Evolutionary conservation across 768 basidiomycete species (phyloP), one percentile per base, ranked within the genome.

Genomic region (Auriculariales sp.): DNA sequence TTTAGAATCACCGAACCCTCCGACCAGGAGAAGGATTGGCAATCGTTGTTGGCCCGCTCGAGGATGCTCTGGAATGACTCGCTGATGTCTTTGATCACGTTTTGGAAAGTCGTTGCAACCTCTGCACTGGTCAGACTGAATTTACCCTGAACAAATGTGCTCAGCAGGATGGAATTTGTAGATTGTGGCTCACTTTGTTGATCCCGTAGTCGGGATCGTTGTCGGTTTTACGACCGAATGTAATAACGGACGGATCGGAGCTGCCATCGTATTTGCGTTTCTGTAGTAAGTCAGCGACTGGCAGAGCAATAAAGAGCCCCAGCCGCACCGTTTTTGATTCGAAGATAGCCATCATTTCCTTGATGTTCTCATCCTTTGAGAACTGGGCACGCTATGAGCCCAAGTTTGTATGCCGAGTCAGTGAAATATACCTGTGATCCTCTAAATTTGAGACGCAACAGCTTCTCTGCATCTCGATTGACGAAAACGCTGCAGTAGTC

Each of bases 271-370:
- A 48, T 32, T 32, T 30, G 5, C 47, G 27, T 22, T 48, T 48
- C n/a, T n/a, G n/a, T n/a, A n/a, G n/a, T n/a, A n/a, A n/a, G n/a
- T n/a, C n/a, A n/a, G n/a, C n/a, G n/a, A n/a, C n/a, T n/a, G n/a
- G n/a, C n/a, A n/a, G n/a, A n/a, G n/a, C n/a, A n/a, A n/a, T n/a
- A n/a, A n/a, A n/a, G n/a, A n/a, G n/a, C n/a, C n/a, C n/a, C n/a
- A n/a, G n/a, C n/a, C n/a, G n/a, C n/a, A n/a, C n/a, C 29, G 47
- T 48, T 33, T 33, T 48, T 15, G n/a, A 15, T 32, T 48, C 47
- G 28, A 48, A 48, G 22, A n/a, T 33, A 11, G 25, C 27, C 10
- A 48, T 27, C 27, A 48, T 48, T 14, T n/a, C 27, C 12, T 30
- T 28, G 12, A 48, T 48, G 19, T 28, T 7, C 7, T 48, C 47